Conservation (phyloP, 2,329 filamentous ascomycete genomes). For the Myriangium duriaei region DNA sequence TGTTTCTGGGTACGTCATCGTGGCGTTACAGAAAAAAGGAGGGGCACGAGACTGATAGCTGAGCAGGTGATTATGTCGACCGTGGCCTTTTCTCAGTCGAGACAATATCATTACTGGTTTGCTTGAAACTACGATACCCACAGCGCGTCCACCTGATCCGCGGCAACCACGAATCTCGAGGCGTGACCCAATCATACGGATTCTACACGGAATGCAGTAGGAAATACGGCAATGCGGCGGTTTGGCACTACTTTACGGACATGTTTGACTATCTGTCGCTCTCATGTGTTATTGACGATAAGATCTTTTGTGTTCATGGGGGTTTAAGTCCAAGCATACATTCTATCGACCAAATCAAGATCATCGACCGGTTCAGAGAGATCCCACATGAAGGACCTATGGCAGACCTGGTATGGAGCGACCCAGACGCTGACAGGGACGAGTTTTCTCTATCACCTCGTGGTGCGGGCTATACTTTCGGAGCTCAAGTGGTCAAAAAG, state of each 20-base stretch:
- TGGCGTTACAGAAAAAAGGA: slow-evolving; percentile 9
- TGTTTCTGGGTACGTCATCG: slow-evolving; percentile 67
- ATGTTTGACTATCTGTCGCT: slow-evolving; percentile 99
- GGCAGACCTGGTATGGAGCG: slow-evolving; percentile 98
- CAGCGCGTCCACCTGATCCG: slow-evolving; percentile 91
- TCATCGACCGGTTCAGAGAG: slow-evolving; percentile 96
- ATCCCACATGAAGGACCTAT: slow-evolving; percentile 98
- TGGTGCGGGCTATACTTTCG: slow-evolving; percentile 94
- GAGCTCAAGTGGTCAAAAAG: slow-evolving; percentile 94
- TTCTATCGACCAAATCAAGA: slow-evolving; percentile 98
- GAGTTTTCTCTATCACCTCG: slow-evolving; percentile 91
- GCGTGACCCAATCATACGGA: slow-evolving; percentile 95
- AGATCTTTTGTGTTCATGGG: slow-evolving; percentile 97
- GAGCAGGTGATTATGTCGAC: slow-evolving; percentile 77
- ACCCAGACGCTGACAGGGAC: slow-evolving; percentile 92
- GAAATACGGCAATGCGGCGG: slow-evolving; percentile 96
- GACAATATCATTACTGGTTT: slow-evolving; percentile 94
- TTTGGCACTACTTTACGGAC: slow-evolving; percentile 99
- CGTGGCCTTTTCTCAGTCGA: slow-evolving; percentile 97
- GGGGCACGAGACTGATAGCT: slow-evolving; percentile 9
- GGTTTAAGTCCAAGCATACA: slow-evolving; percentile 65
- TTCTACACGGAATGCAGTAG: slow-evolving; percentile 98
- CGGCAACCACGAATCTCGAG: slow-evolving; percentile 69
- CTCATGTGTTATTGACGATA: slow-evolving; percentile 94
- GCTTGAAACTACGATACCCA: slow-evolving; percentile 92